These are phyloP conservation scores for Boletus pseudopeckii DNA, from an alignment of 768 basidiomycete species.

Conservation along the genomic window DNA sequence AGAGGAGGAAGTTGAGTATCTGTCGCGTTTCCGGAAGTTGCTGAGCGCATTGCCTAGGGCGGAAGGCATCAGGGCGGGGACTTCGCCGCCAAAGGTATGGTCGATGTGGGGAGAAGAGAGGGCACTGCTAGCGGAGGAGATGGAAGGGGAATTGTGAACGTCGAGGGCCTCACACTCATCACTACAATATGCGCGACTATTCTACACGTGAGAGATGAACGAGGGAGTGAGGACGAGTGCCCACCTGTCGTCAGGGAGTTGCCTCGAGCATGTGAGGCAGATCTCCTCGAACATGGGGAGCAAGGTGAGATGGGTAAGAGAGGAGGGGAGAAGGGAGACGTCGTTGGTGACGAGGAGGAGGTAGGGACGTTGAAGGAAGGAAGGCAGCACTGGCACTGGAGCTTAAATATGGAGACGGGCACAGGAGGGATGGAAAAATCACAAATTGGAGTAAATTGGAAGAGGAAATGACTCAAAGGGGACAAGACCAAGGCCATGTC, in stretches of 20 bases:
- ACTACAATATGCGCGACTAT: slow-evolving; percentile 69
- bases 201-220: slow-evolving; percentile 17
- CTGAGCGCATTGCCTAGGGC: slow-evolving; percentile 54
- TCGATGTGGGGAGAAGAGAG: slow-evolving; percentile 64
- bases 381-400: slow-evolving; percentile 11
- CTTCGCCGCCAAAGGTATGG: slow-evolving; percentile 53
- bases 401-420: slow-evolving; percentile 36
- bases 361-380: slow-evolving; percentile 20
- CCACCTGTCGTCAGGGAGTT: slow-evolving; percentile 61
- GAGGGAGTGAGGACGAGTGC: slow-evolving; percentile 23
- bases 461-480: slow-evolving; percentile 34
- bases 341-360: slow-evolving; percentile 7
- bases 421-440: slow-evolving; percentile 38
- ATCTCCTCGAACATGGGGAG: slow-evolving; percentile 72
- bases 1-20: slow-evolving; percentile 58
- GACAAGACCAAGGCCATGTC: slow-evolving; percentile 26
- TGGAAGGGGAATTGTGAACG: slow-evolving; percentile 56
- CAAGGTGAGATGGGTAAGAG: neutral
- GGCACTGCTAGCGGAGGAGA: slow-evolving; percentile 62
- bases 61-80: slow-evolving; percentile 62
- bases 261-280: slow-evolving; percentile 70
- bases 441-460: slow-evolving; percentile 29
- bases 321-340: neutral
- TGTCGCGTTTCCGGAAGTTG: slow-evolving; percentile 42
- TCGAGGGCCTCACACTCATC: slow-evolving; percentile 63